phyloP scores from a whole-genome alignment of 129 eudicot species.

The Sambucus nigra region DNA sequence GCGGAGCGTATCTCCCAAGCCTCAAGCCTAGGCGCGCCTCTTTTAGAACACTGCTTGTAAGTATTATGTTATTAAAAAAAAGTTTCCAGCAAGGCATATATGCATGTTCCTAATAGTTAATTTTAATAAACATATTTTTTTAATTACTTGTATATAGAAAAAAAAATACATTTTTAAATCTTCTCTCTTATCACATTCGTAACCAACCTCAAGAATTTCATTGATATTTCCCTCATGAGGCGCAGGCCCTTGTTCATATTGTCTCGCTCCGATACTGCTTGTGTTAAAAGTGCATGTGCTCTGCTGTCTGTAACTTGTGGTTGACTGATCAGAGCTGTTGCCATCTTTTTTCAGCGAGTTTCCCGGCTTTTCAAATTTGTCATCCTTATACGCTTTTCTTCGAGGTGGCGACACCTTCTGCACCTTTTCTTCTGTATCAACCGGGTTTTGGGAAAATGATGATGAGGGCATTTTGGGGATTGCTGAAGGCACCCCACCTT shows the following conservation, averaged over 20 bases:
- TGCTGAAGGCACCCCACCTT: conserved; percentile 22
- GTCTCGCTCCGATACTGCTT: conserved; percentile 31
- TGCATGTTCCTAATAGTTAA: too few relatives aligned
- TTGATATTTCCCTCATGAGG: conserved; percentile 60
- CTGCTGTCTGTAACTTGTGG: conserved; percentile 47
- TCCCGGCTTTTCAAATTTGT: conserved; percentile 45
- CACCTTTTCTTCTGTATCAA: conserved; percentile 60
- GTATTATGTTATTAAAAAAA: too few relatives aligned
- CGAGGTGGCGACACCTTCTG: conserved; percentile 95
- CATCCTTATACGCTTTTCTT: conserved; percentile 66
- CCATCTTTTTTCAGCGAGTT: conserved; percentile 42
- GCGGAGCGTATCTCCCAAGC: too few relatives aligned
- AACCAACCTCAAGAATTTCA: conserved; percentile 78
- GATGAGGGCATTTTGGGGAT: conserved; percentile 40
- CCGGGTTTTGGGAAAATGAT: conserved; percentile 31
- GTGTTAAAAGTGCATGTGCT: conserved; percentile 29
- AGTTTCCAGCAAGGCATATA: too few relatives aligned
- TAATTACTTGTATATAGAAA: too few relatives aligned
- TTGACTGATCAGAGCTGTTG: conserved; percentile 24
- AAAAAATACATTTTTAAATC: too few relatives aligned
- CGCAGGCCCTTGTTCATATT: conserved; percentile 41
- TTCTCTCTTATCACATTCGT: neutral
- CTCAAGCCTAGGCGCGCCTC: too few relatives aligned
- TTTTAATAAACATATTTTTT: too few relatives aligned
- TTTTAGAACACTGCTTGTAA: too few relatives aligned